Evolutionary conservation across 148 eudicot genomes (phyloP), one percentile per base, ranked within the genome.

Genomic region (Amaranthus hypochondriacus): DNA sequence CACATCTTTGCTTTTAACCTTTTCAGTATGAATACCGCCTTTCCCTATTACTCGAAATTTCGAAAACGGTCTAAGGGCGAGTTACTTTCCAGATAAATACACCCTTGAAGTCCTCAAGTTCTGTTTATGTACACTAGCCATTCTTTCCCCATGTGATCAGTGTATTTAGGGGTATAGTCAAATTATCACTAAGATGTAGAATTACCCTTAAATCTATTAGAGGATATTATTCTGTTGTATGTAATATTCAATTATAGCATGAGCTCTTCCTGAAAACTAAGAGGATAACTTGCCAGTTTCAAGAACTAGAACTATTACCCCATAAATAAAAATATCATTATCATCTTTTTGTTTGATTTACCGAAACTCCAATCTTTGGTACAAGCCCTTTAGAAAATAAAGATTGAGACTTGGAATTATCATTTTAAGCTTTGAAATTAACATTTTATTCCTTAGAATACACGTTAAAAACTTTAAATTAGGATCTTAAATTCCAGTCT

Each of bases 121-220:
- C 48, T 65, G 44, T n/a, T 48, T 8, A 71, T 74, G 71, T 74
- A 79, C 78, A 69, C 81, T 64, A 73, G 62, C 59, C 65, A 70
- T 68, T 79, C 60, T 70, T 78, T 73, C 14, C 72, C 49, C 48
- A 18, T 43, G 70, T 60, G 61, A 66, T 62, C 71, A 15, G 48
- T 66, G 66, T 65, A 61, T 78, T 54, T 62, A 67, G 12, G 12
- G 71, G 57, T 79, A 75, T 57, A 64, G 75, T 75, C 48, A 13
- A 28, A 50, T 47, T 52, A 69, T 64, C 46, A 48, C 12, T 50
- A 21, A 75, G 71, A 56, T 56, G 74, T 75, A 74, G 69, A 79
- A 69, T 47, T 61, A 12, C 73, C 21, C 56, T 55, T 59, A 56
- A 28, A 67, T 39, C 5, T 66, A 56, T 67, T 21, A 58, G 56